Conservation (phyloP, 1,284 basidiomycete species). For the Tylopilus sp. region DNA sequence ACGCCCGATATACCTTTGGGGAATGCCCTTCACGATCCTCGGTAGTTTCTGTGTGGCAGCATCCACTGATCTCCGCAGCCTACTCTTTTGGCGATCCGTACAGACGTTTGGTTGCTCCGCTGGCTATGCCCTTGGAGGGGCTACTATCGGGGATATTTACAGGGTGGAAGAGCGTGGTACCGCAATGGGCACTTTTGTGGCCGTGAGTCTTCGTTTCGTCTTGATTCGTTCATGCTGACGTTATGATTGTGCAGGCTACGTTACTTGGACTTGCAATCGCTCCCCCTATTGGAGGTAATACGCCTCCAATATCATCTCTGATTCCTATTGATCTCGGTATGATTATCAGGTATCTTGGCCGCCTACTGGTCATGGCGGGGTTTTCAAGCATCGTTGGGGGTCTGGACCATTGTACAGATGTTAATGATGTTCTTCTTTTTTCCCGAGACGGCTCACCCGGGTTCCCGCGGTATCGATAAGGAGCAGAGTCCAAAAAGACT, state of each 20-base stretch:
- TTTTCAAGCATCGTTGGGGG: slow-evolving; percentile 67
- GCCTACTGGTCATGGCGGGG: slow-evolving; percentile 77
- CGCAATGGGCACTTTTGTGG: slow-evolving; percentile 60
- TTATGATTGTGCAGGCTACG: slow-evolving; percentile 44
- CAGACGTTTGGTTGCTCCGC: slow-evolving; percentile 57
- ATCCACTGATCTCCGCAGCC: slow-evolving; percentile 43
- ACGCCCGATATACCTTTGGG: slow-evolving; percentile 53
- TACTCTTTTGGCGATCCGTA: slow-evolving; percentile 60
- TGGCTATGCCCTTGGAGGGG: slow-evolving; percentile 57
- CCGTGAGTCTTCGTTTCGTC: slow-evolving; percentile 40
- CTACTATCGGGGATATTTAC: slow-evolving; percentile 63
- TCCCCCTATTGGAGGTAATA: slow-evolving; percentile 56
- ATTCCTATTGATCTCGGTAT: slow-evolving; percentile 6
- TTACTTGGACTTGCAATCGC: slow-evolving; percentile 59
- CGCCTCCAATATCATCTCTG: background rate
- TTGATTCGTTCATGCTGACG: background rate
- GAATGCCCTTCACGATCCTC: slow-evolving; percentile 57
- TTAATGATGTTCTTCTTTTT: slow-evolving; percentile 62
- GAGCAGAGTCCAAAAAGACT: slow-evolving; percentile 46
- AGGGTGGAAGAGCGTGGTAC: slow-evolving; percentile 56
- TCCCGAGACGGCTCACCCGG: slow-evolving; percentile 78
- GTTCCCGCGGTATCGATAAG: slow-evolving; percentile 58
- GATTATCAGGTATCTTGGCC: slow-evolving; percentile 51
- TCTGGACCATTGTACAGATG: slow-evolving; percentile 57
- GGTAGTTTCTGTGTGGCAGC: slow-evolving; percentile 56